Evolutionary conservation across 345 rosid species (phyloP).

Genomic region (Dipteronia sinensis): DNA sequence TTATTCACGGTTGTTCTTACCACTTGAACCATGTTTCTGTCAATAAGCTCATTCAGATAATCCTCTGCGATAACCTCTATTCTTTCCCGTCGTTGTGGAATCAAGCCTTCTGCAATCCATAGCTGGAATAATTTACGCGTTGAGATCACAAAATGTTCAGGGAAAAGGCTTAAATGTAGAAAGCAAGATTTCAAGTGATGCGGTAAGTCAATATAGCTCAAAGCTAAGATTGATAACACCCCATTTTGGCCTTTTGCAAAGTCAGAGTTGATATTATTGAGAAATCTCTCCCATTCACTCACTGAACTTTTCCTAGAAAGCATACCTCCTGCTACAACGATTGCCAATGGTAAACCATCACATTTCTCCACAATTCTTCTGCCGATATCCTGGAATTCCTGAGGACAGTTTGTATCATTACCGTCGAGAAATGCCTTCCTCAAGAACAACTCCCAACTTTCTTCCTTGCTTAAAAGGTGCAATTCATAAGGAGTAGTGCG

Average conservation of each 20-base stretch:
- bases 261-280: constrained; percentile 19
- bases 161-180: constrained; percentile 30
- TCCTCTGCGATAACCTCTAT: constrained; percentile 33
- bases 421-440: constrained; percentile 21
- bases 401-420: constrained; percentile 11
- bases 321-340: constrained; percentile 30
- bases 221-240: constrained; percentile 30
- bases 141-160: constrained; percentile 26
- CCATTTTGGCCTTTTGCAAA: constrained; percentile 25
- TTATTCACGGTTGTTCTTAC: constrained; percentile 18
- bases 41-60: constrained; percentile 26
- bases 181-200: constrained; percentile 32
- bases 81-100: constrained; percentile 21
- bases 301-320: constrained; percentile 24
- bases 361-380: constrained; percentile 28
- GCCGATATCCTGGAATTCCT: constrained; percentile 26
- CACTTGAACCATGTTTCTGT: constrained; percentile 33
- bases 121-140: constrained; percentile 22
- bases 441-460: constrained; percentile 34
- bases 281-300: constrained; percentile 30
- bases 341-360: constrained; percentile 33
- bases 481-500: constrained; percentile 17
- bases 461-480: constrained; percentile 15
- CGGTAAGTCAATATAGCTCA: constrained; percentile 33
- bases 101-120: constrained; percentile 34